phyloP scores from a whole-genome alignment of 2,329 filamentous ascomycete species.

The Fusarium sp. region DNA sequence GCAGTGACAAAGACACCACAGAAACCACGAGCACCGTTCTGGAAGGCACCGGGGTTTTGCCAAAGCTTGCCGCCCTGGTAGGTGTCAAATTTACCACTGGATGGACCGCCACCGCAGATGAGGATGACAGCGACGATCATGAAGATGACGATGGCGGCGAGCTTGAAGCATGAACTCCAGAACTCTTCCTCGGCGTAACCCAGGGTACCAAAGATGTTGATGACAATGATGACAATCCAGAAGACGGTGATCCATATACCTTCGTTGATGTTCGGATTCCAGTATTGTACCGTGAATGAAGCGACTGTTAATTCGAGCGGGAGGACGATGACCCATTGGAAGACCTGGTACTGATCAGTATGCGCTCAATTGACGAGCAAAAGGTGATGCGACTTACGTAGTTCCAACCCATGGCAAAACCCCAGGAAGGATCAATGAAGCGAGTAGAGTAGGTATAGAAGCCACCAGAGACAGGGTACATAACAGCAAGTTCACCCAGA shows the following conservation, averaged over 20 bases:
- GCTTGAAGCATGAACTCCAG: conserved; percentile 65
- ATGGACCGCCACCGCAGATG: conserved; percentile 67
- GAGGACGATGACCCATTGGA: conserved; percentile 63
- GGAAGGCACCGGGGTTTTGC: conserved; percentile 61
- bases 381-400: conserved; percentile 35
- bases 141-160: conserved; percentile 68
- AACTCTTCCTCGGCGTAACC: conserved; percentile 69
- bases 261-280: conserved; percentile 59
- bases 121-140: conserved; percentile 70
- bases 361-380: background rate
- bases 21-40: conserved; percentile 76
- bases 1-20: conserved; percentile 77
- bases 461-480: conserved; percentile 71
- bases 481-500: conserved; percentile 69
- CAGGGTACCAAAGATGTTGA: conserved; percentile 67
- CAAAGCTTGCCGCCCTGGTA: conserved; percentile 57
- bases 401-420: conserved; percentile 63
- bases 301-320: conserved; percentile 64
- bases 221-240: conserved; percentile 58
- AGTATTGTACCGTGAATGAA: conserved; percentile 63
- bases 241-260: conserved; percentile 67
- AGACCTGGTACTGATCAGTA: conserved; percentile 44
- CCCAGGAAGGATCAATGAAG: conserved; percentile 71
- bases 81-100: conserved; percentile 53
- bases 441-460: conserved; percentile 72